Conservation (phyloP, 139 green algal genomes). For the Axilococcus clingmanii region DNA sequence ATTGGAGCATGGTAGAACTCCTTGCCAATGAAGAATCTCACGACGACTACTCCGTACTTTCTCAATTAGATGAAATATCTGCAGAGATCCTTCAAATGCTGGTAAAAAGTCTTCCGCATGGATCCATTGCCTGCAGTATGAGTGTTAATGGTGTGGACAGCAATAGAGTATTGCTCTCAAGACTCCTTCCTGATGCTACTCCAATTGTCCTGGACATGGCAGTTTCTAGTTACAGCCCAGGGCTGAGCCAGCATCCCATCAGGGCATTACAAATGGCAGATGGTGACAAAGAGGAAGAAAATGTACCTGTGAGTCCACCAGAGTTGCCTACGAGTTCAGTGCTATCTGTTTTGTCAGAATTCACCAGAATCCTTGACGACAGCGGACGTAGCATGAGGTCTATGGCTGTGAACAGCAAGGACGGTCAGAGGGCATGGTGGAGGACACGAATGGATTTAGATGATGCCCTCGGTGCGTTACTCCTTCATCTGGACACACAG, state of each 20-base stretch:
- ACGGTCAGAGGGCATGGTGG: slow-evolving; percentile 37
- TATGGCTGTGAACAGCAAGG: slow-evolving; percentile 7
- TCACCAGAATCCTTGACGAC: slow-evolving; percentile 37
- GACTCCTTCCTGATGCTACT: background rate
- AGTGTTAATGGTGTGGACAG: too few species aligned
- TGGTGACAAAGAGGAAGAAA: background rate
- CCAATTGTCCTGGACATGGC: slow-evolving; percentile 27
- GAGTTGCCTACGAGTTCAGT: background rate
- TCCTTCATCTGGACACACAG: slow-evolving; percentile 32
- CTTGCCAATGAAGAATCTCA: too few species aligned
- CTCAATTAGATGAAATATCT: too few species aligned
- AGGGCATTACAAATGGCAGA: slow-evolving; percentile 3
- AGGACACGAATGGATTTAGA: slow-evolving; percentile 47
- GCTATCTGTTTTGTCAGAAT: slow-evolving; percentile 14
- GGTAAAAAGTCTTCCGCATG: too few species aligned
- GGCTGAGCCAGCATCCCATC: slow-evolving; percentile 11
- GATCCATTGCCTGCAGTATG: too few species aligned
- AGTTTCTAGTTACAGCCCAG: background rate
- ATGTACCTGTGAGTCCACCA: background rate
- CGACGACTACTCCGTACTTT: too few species aligned
- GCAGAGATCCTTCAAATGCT: too few species aligned
- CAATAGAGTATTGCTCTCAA: too few species aligned
- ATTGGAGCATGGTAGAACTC: too few species aligned
- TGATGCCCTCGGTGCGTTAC: slow-evolving; percentile 33
- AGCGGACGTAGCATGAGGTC: slow-evolving; percentile 48